Base-by-base conservation (phyloP, 805 yeast genomes). In the Schizosaccharomyces osmophilus region DNA sequence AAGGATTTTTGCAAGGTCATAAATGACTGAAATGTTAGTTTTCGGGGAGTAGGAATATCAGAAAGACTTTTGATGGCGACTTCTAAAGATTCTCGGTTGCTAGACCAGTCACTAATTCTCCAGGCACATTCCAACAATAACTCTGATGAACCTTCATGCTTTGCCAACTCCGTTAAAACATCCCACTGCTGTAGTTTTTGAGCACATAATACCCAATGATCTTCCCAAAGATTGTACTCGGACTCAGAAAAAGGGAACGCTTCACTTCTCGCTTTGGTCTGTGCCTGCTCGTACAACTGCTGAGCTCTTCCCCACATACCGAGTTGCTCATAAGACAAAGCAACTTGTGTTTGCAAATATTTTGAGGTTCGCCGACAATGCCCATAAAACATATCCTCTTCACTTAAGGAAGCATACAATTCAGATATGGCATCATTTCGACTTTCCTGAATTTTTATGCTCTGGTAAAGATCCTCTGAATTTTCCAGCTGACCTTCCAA, bases 171-270 rank as follows among this genome's bases (percentile, higher is more conserved):
- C 0, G 98, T 90, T 63, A 93, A 75, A 60, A 93, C 84, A 68
- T 93, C 98, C 99, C 99, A 93, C 65, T 93, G 97, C 69, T 93
- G 99, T 51, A 93, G 74, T 70, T 90, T 90, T 69, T 93, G 97
- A 3, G 98, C 95, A 74, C 98, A 89, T 48, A 86, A 73, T 62
- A 93, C 88, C 99, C 99, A 93, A 68, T 89, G 94, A 69, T 93
- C 98, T 73, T 93, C 99, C 99, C 99, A 93, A 42, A 93, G 75
- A 0, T 93, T 82, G 68, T 93, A 93, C 69, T 93, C 99, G 1
- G 94, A 81, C 68, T 93, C 97, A 32, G 96, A 87, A 69, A 87
- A 93, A 0, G 99, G 98, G 48, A 94, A 73, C 3, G 85, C 94
- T 1, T 97, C 97, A 68, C 95, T 84, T 62, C 98, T 76, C 0